These are phyloP conservation scores for Medicago truncatula DNA, from an alignment of 306 rosid genomes.

Conservation along the genomic window MtrunA17r5.0-ANR NC_053046.1:1604501-1605000, in stretches of 20 bases:
- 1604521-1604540: not conserved
- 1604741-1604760: not conserved
- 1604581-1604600: not conserved
- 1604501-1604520: not conserved
- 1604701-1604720: not conserved
- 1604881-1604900: too few species aligned
- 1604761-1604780: not conserved
- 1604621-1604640: not conserved
- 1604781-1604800: not conserved
- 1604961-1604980: too few species aligned
- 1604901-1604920: too few species aligned
- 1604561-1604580: not conserved
- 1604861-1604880: too few species aligned
- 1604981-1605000: too few species aligned
- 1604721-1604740: not conserved
- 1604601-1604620: not conserved
- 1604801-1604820: too few species aligned
- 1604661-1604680: not conserved
- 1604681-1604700: not conserved
- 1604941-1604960: too few species aligned
- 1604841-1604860: too few species aligned
- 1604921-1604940: too few species aligned
- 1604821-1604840: too few species aligned
- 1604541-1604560: not conserved
- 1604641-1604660: not conserved